Conservation (phyloP, 2,329 filamentous ascomycete genomes). For the Microsporum canis region DNA sequence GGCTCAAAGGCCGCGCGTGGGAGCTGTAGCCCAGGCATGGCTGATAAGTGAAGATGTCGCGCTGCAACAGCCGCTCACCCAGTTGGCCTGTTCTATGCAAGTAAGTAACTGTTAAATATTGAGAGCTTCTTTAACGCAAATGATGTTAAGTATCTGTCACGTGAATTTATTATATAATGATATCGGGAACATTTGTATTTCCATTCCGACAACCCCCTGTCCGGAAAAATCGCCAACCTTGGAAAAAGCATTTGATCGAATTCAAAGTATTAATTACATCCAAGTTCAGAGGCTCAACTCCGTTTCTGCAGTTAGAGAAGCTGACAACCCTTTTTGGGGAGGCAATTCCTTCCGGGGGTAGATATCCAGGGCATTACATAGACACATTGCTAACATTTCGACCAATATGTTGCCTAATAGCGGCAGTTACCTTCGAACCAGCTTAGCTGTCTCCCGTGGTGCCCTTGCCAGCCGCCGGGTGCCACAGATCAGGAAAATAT, state of each 20-base stretch:
- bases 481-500: neutral
- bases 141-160: neutral
- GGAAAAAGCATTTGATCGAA: too few species aligned
- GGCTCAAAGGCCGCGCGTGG: constrained; percentile 86
- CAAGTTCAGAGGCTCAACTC: neutral
- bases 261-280: too few species aligned
- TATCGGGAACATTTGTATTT: too few species aligned
- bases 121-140: neutral
- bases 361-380: neutral
- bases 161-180: neutral
- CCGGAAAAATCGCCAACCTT: too few species aligned
- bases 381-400: neutral
- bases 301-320: neutral
- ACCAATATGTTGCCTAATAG: neutral
- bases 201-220: too few species aligned
- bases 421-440: neutral
- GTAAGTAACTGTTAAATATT: neutral
- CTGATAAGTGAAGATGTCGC: constrained; percentile 17
- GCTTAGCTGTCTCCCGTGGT: neutral
- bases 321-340: neutral
- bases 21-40: constrained; percentile 61
- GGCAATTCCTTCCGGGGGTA: neutral
- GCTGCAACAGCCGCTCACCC: neutral
- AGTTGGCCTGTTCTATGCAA: neutral
- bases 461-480: neutral